Conservation (phyloP, 768 basidiomycete species). For the Collybia sordida region DNA sequence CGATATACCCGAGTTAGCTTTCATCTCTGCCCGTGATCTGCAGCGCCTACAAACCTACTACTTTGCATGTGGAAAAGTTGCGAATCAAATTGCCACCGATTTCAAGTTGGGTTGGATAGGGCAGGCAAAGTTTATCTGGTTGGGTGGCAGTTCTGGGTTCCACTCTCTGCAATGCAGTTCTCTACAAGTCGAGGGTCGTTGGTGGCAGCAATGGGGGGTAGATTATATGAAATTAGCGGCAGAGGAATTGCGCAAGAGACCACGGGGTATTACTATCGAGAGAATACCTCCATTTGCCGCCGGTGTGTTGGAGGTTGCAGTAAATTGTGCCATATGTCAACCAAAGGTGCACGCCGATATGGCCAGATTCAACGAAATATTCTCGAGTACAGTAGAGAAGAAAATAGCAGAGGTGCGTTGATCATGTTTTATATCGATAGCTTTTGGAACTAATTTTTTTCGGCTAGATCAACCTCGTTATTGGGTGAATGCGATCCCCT, state of each 20-base stretch:
- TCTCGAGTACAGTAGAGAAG: neutral
- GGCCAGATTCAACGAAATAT: neutral
- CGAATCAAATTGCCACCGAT: neutral
- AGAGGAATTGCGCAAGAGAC: neutral
- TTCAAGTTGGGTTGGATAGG: neutral
- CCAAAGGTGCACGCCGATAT: neutral
- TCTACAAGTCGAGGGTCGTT: neutral
- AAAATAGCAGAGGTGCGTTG: neutral
- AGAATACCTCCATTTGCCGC: neutral
- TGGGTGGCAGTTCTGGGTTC: neutral
- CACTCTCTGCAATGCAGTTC: too few relatives aligned
- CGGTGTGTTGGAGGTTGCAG: neutral
- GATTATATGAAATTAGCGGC: neutral
- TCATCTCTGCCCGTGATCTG: too few relatives aligned
- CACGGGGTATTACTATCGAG: neutral
- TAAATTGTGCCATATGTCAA: neutral
- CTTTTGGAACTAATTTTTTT: too few relatives aligned
- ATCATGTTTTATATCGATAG: too few relatives aligned
- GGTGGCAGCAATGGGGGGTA: neutral
- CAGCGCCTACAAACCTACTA: constrained; percentile 10
- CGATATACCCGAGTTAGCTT: constrained; percentile 29
- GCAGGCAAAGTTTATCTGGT: neutral
- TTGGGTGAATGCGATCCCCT: too few relatives aligned
- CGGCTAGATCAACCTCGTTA: too few relatives aligned
- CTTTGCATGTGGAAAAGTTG: constrained; percentile 11